phyloP scores from a whole-genome alignment of 495 filamentous ascomycete genomes.

The Penicillium canescens region DNA sequence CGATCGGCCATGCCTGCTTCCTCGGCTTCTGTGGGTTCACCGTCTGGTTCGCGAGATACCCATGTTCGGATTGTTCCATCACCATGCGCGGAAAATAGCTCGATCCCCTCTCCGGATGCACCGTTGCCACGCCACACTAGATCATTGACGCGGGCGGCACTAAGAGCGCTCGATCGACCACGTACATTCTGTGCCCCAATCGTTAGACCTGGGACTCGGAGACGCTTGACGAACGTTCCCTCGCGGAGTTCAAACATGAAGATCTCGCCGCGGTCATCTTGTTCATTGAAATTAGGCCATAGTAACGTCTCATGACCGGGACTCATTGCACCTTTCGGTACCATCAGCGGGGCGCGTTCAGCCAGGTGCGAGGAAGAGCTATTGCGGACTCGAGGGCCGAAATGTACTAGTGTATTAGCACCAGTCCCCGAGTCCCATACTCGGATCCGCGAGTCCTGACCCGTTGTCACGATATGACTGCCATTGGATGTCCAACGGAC shows the following conservation, averaged over 20 bases:
- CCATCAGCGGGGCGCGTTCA: slow-evolving; percentile 59
- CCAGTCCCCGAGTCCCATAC: slow-evolving; percentile 82
- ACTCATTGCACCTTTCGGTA: slow-evolving; percentile 51
- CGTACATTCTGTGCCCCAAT: slow-evolving; percentile 33
- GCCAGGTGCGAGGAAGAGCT: slow-evolving; percentile 54
- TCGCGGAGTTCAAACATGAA: slow-evolving; percentile 74
- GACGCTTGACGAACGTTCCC: slow-evolving; percentile 67
- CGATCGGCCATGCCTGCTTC: slow-evolving; percentile 38
- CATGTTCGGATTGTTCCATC: slow-evolving; percentile 54
- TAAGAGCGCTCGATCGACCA: slow-evolving; percentile 35
- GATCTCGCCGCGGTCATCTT: slow-evolving; percentile 61
- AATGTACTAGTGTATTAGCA: slow-evolving; percentile 79
- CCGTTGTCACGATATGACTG: slow-evolving; percentile 68
- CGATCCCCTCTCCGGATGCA: slow-evolving; percentile 44
- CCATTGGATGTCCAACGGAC: slow-evolving; percentile 82
- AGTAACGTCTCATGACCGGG: slow-evolving; percentile 64
- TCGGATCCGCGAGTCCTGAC: slow-evolving; percentile 77
- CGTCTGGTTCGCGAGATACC: slow-evolving; percentile 57
- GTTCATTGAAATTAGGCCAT: slow-evolving; percentile 68
- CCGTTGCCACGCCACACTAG: slow-evolving; percentile 68
- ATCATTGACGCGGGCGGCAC: slow-evolving; percentile 62
- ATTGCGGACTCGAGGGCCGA: slow-evolving; percentile 77
- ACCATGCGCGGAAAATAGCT: slow-evolving; percentile 54
- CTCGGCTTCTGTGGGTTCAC: slow-evolving; percentile 48
- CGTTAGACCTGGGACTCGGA: slow-evolving; percentile 61